Evolutionary conservation across 192 early-diverging fungal species (phyloP), one percentile per base, ranked within the genome.

Genomic region (Podila epigama): DNA sequence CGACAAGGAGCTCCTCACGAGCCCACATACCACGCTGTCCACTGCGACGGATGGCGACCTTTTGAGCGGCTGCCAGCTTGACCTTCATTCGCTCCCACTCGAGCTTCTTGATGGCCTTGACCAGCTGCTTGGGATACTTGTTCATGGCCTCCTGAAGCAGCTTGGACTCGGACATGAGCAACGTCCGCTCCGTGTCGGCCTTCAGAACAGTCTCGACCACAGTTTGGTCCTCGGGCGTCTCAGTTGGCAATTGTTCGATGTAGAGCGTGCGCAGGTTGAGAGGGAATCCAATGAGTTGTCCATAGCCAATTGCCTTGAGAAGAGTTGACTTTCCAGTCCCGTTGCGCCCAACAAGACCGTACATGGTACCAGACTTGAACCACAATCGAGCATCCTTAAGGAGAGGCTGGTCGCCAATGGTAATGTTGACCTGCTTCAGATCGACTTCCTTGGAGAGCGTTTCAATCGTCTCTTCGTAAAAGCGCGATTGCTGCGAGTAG

Each of bases 401-500:
- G 16, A 98, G 66, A 32, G 92, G 87, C 13, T 53, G 59, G 28
- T 87, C 86, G n/a, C 86, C 86, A 42, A 97, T 82, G 10, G 83
- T 84, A 31, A 97, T 83, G 70, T 92, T 92, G 51, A 97, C 93
- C 5, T 81, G 84, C 63, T 87, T 89, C 13, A 94, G 84, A 73
- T 93, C 91, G 8, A 94, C 85, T 41, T 97, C 93, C 79, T 91
- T 94, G 34, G 89, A 89, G 5, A 91, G 67, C 4, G 93, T 92
- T 22, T 90, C 88, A 1, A 95, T 53, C 0, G 95, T 95, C 68
- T 95, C 93, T 10, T 71, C 81, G 69, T 97, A 91, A 81, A 95
- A 97, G 28, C 95, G 89, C 51, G 92, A 93, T 65, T 92, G 90
- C 68, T 94, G 92, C 3, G 92, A 91, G 48, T 82, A 89, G 3